These are phyloP conservation scores for Raphanus sativus DNA, from an alignment of 345 rosid genomes.

Conservation along the genomic window DNA sequence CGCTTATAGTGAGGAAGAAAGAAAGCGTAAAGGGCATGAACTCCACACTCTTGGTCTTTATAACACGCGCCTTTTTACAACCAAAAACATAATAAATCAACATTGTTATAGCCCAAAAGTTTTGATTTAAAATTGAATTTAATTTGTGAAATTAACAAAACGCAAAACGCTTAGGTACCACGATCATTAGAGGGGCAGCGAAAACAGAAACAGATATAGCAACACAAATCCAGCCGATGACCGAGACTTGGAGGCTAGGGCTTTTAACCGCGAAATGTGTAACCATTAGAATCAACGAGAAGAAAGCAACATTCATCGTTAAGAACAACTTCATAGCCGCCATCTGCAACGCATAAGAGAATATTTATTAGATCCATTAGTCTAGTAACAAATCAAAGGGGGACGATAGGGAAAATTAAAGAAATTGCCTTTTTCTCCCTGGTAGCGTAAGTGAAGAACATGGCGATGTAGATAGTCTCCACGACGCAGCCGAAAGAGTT, in stretches of 20 bases:
- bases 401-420: background rate
- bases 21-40: slow-evolving; percentile 89
- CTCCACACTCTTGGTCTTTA: slow-evolving; percentile 78
- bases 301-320: slow-evolving; percentile 55
- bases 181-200: slow-evolving; percentile 73
- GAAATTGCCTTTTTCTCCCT: slow-evolving; percentile 48
- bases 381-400: background rate
- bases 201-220: slow-evolving; percentile 67
- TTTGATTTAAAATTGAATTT: background rate
- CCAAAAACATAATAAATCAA: background rate
- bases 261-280: slow-evolving; percentile 42
- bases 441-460: slow-evolving; percentile 61
- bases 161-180: slow-evolving; percentile 39
- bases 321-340: slow-evolving; percentile 53
- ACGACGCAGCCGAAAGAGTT: slow-evolving; percentile 76
- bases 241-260: slow-evolving; percentile 22
- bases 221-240: slow-evolving; percentile 89
- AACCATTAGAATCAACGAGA: slow-evolving; percentile 48
- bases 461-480: slow-evolving; percentile 61
- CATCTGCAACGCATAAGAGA: slow-evolving; percentile 43
- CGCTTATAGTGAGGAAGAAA: slow-evolving; percentile 75
- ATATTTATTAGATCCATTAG: background rate
- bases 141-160: background rate
- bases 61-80: slow-evolving; percentile 57
- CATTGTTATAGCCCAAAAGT: background rate